phyloP scores from a whole-genome alignment of 2,329 filamentous ascomycete species.

The Teratosphaeria nubilosa region DNA sequence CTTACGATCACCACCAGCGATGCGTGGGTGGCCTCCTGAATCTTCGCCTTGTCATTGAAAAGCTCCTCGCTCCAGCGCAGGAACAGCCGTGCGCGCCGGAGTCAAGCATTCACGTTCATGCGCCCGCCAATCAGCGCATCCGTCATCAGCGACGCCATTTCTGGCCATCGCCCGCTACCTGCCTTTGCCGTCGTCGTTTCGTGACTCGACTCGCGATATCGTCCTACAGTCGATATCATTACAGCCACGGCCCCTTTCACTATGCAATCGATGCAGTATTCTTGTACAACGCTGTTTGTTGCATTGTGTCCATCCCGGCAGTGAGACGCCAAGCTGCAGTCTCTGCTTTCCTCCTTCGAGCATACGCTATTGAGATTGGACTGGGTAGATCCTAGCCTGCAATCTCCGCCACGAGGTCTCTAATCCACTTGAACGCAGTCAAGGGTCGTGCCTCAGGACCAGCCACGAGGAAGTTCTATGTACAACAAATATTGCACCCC shows the following conservation, averaged over 20 bases:
- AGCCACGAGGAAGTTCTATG: background rate
- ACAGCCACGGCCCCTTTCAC: too few species aligned
- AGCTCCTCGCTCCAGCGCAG: background rate
- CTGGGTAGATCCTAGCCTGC: background rate
- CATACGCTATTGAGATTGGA: background rate
- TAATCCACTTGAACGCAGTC: background rate
- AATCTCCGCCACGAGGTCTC: background rate
- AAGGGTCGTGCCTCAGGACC: background rate
- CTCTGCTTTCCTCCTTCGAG: background rate
- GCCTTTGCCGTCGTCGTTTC: too few species aligned
- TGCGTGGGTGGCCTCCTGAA: background rate
- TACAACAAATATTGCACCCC: background rate
- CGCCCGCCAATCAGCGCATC: background rate
- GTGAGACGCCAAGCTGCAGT: too few species aligned
- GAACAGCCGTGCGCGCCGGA: background rate
- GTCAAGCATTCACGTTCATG: background rate
- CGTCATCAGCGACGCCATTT: background rate
- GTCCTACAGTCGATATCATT: too few species aligned
- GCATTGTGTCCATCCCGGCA: too few species aligned
- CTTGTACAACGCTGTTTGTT: too few species aligned
- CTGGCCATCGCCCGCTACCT: too few species aligned
- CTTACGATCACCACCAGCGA: too few species aligned
- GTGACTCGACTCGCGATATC: too few species aligned
- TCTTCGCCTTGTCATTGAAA: background rate
- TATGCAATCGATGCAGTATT: too few species aligned